A percentile compares a stretch with the other conserved stretches of the same genome.
phyloP scores from a whole-genome alignment of 176 grass and related monocot species.

The Dendrocalamus sinicus region DNA sequence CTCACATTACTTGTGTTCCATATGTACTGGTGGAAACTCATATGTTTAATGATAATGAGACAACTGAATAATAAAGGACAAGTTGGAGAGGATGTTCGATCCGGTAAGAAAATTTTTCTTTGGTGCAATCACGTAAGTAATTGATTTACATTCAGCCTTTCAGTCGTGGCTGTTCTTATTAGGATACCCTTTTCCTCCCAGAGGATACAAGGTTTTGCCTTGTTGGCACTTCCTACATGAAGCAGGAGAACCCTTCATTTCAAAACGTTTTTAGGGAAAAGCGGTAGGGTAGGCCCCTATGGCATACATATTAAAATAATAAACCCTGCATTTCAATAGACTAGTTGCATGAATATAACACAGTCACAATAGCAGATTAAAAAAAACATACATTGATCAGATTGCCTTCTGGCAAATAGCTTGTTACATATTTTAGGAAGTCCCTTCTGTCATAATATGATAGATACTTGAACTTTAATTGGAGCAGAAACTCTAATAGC shows the following conservation, averaged over 20 bases:
- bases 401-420: constrained; percentile 21
- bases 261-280: constrained; percentile 1
- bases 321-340: constrained; percentile 11
- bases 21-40: constrained; percentile 97
- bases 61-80: constrained; percentile 94
- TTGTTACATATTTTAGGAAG: not conserved
- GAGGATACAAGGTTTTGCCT: not conserved
- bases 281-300: not conserved
- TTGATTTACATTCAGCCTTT: constrained; percentile 31
- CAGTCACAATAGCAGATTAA: not conserved
- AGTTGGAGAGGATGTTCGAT: constrained; percentile 90
- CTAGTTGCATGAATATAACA: not conserved
- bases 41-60: constrained; percentile 90
- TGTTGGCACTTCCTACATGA: constrained; percentile 1
- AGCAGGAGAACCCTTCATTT: constrained; percentile 24
- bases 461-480: not conserved
- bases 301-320: constrained; percentile 13
- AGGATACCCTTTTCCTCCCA: not conserved
- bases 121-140: constrained; percentile 12
- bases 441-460: not conserved
- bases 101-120: constrained; percentile 59
- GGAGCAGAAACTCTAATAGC: constrained; percentile 6
- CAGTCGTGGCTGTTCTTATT: not conserved
- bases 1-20: constrained; percentile 95
- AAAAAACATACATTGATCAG: constrained; percentile 8